These are phyloP conservation scores for Metschnikowia orientalis DNA, from an alignment of 805 yeast species.

Conservation along the genomic window DNA sequence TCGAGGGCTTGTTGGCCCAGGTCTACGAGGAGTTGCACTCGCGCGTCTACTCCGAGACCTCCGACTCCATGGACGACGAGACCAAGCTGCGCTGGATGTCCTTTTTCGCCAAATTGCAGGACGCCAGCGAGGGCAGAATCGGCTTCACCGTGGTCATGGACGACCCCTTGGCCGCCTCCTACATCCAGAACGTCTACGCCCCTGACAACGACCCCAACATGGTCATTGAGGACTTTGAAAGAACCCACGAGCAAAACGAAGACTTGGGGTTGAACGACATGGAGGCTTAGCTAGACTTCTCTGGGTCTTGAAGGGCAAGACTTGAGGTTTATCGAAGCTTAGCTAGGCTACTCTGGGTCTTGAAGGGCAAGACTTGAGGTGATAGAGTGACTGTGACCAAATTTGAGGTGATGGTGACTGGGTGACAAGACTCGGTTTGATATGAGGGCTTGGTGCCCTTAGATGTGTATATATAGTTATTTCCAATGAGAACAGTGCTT, in stretches of 20 bases:
- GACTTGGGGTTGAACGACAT: constrained; percentile 75
- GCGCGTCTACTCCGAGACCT: constrained; percentile 78
- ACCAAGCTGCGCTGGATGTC: constrained; percentile 78
- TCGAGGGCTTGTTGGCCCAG: constrained; percentile 88
- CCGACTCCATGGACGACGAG: constrained; percentile 84
- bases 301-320: too few species aligned
- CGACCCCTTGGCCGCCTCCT: constrained; percentile 93
- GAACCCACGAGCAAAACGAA: constrained; percentile 87
- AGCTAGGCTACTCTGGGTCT: too few species aligned
- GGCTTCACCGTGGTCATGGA: constrained; percentile 84
- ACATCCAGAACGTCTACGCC: constrained; percentile 96
- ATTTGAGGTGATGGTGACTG: too few species aligned
- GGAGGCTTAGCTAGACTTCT: constrained; percentile 30
- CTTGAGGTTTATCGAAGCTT: too few species aligned
- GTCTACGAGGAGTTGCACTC: constrained; percentile 84
- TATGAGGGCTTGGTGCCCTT: too few species aligned
- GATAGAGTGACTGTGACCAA: too few species aligned
- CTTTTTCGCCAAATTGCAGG: constrained; percentile 69
- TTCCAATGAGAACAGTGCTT: too few species aligned
- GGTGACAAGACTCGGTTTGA: too few species aligned
- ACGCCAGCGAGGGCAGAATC: constrained; percentile 75
- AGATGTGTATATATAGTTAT: too few species aligned
- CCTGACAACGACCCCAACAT: constrained; percentile 98
- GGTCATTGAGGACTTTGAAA: constrained; percentile 83
- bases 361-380: too few species aligned